Evolutionary conservation across 495 filamentous ascomycete species (phyloP), one percentile per base, ranked within the genome.

Genomic region (Terfezia boudieri): DNA sequence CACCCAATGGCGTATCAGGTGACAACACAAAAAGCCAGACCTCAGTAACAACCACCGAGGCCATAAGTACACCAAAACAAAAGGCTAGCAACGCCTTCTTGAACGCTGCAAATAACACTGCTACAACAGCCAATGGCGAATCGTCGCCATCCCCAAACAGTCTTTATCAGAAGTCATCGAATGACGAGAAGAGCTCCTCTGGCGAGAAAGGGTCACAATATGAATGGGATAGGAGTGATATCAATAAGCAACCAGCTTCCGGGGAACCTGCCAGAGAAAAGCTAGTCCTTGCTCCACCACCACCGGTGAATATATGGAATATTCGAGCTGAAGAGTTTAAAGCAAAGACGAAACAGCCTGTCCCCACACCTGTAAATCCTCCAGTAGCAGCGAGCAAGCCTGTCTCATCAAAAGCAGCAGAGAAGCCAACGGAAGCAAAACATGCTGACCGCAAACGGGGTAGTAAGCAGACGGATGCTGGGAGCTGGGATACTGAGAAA

Each of bases 251-350:
- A 32, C 26, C 26, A 32, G 26, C 26, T 7, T 32, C 26, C 26
- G 26, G 26, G 26, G 53, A 66, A 50, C 35, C 8, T 6, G 41
- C 41, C 26, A 32, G 26, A 32, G 26, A 32, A 46, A 46, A 9
- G 41, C 72, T 94, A 46, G 82, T 83, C 58, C 85, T 86, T 50
- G 89, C 89, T 50, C 81, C 84, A 36, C 68, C 79, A 43, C 89
- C 90, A 6, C 61, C 76, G 1, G 83, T 94, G 50, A 98, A 98
- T 66, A 65, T 84, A 51, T 98, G 90, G 90, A 72, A 76, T 41
- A 75, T 83, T 67, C 74, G 86, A 37, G 80, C 74, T 57, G 80
- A 88, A 61, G 79, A 76, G 12, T 71, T 76, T 54, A 76, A 80
- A 38, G 75, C 78, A 50, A 67, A 71, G 50, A 46, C 12, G 14